phyloP scores from a whole-genome alignment of 441 rosid species.

The Gossypium davidsonii region DNA sequence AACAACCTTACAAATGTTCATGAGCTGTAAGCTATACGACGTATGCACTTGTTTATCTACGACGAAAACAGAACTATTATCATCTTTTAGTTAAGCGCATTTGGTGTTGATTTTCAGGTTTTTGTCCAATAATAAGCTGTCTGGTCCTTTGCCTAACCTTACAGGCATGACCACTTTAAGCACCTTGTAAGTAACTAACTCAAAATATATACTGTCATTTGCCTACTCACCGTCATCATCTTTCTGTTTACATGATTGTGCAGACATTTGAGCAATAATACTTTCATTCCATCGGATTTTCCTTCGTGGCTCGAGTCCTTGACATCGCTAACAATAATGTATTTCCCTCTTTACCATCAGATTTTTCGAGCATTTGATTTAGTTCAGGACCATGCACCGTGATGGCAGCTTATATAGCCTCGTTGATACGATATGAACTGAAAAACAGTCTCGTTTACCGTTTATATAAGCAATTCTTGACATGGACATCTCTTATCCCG shows the following conservation, averaged over 20 bases:
- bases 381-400: background rate
- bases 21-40: constrained; percentile 51
- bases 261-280: constrained; percentile 83
- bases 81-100: background rate
- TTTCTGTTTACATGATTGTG: background rate
- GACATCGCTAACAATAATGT: constrained; percentile 57
- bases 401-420: too few species aligned
- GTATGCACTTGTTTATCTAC: background rate
- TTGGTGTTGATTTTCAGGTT: constrained; percentile 32
- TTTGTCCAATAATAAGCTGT: constrained; percentile 55
- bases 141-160: constrained; percentile 59
- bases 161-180: constrained; percentile 40
- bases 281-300: constrained; percentile 33
- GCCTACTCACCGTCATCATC: background rate
- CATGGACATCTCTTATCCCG: background rate
- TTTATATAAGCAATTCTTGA: background rate
- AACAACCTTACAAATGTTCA: constrained; percentile 40
- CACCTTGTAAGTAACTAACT: constrained; percentile 46
- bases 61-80: background rate
- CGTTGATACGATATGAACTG: too few species aligned
- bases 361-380: background rate
- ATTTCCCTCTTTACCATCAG: constrained; percentile 21
- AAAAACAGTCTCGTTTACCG: too few species aligned
- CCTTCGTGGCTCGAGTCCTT: constrained; percentile 54
- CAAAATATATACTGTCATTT: too few species aligned